Base-by-base conservation (phyloP, 257 asterid genomes). In the Apocynum venetum region DNA sequence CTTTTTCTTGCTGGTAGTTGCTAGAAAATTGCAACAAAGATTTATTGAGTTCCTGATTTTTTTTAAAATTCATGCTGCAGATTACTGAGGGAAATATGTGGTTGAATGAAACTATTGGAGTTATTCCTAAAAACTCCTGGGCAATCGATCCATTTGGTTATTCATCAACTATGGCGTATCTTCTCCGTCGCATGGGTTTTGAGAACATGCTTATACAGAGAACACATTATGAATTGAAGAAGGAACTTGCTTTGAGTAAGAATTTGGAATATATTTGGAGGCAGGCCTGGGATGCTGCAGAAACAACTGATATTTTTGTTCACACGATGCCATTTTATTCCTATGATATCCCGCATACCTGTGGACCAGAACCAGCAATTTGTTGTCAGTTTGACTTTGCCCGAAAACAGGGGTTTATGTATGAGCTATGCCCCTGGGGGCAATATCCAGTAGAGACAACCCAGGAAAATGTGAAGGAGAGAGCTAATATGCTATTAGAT, bases 261-360 rank as follows among this genome's bases (percentile, higher is more conserved):
- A 91, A 96, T 81, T 84, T 96, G 88, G 99, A 96, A 84, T 96
- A 86, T 49, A 86, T 93, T 2, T 96, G 99, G 99, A 82, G 99
- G 76, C 99, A 96, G 84, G 90, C 95, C 86, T 96, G 98, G 99
- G 99, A 96, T 86, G 81, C 93, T 48, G 97, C 88, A 51, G 99
- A 96, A 86, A 85, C 97, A 77, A 96, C 99, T 70, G 99, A 96
- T 86, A 93, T 96, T 59, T 96, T 96, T 84, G 99, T 93, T 79
- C 99, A 96, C 91, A 96, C 93, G 99, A 96, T 96, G 98, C 99
- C 99, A 31, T 96, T 96, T 84, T 93, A 93, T 88, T 91, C 98
- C 64, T 96, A 96, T 77, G 98, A 96, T 82, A 85, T 96, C 78
- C 99, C 99, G 47, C 99, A 96, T 80, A 96, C 99, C n/a, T 96